Conservation (phyloP, 352 stramenopile species). For the Pseudoperonospora humuli region DNA sequence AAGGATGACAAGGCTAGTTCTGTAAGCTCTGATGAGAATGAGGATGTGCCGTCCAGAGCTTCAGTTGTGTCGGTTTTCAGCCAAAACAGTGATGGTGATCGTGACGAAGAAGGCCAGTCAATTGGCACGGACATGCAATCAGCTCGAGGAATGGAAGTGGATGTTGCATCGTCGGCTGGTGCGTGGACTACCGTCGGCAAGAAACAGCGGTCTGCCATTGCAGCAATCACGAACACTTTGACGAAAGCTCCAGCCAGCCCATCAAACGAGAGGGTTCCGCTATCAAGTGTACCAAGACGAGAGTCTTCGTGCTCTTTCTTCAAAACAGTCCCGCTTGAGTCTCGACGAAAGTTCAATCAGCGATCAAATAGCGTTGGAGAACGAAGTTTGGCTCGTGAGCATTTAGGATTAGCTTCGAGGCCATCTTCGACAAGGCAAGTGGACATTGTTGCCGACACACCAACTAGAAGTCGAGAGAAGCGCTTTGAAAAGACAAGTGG, state of each 20-base stretch:
- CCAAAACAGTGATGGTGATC: constrained; percentile 15
- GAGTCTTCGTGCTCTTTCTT: constrained; percentile 7
- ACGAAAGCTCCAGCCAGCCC: constrained; percentile 1
- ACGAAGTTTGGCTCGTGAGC: constrained; percentile 1
- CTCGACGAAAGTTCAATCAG: constrained; percentile 13
- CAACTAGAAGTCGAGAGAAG: constrained; percentile 5
- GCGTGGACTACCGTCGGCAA: constrained; percentile 73
- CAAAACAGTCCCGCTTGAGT: constrained; percentile 2
- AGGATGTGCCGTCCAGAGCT: constrained; percentile 9
- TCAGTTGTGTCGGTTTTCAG: constrained; percentile 6
- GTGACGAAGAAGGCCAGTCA: constrained; percentile 1
- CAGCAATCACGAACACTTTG: constrained; percentile 4
- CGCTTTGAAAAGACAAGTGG: constrained; percentile 11
- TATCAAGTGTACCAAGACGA: background rate
- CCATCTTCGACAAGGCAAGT: constrained; percentile 1
- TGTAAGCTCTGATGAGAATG: constrained; percentile 17
- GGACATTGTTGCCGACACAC: constrained; percentile 1
- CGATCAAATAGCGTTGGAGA: constrained; percentile 3
- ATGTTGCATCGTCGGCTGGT: constrained; percentile 12
- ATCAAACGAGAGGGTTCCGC: constrained; percentile 3
- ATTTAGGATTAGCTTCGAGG: background rate
- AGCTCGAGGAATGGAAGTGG: background rate
- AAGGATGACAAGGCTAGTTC: constrained; percentile 15
- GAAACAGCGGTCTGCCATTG: constrained; percentile 35
- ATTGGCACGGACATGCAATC: background rate